Conservation (phyloP, 2,329 filamentous ascomycete species). For the Colletotrichum aenigma region DNA sequence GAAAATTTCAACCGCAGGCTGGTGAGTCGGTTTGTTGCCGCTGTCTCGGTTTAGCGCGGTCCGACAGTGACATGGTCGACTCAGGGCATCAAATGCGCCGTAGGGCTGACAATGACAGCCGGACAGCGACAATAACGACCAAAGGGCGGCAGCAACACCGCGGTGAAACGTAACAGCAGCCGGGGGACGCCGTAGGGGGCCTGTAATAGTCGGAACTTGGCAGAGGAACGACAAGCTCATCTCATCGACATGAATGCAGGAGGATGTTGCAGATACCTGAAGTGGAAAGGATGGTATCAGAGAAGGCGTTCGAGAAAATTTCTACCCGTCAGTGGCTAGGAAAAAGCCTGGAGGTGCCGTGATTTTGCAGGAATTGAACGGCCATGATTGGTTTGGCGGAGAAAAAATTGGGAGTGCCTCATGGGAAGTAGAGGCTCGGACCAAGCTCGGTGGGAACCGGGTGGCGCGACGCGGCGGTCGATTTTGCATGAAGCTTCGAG, state of each 20-base stretch:
- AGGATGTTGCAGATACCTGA: not conserved
- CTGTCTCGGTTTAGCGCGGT: not conserved
- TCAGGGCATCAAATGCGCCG: not conserved
- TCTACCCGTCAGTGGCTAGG: not conserved
- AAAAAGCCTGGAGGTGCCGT: not conserved
- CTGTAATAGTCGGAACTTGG: not conserved
- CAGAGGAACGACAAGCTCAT: not conserved
- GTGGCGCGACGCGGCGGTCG: constrained; percentile 3
- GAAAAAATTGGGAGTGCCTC: not conserved
- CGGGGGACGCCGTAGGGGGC: not conserved
- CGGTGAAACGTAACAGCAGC: not conserved
- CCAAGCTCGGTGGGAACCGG: constrained; percentile 9
- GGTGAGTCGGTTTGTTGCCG: not conserved
- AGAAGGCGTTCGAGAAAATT: constrained; percentile 6
- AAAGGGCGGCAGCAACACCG: not conserved
- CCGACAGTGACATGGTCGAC: not conserved
- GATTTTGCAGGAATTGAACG: not conserved
- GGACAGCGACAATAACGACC: not conserved
- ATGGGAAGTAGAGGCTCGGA: not conserved
- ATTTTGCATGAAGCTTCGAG: not conserved
- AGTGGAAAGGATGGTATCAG: not conserved
- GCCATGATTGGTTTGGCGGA: not conserved
- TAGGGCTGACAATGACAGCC: constrained; percentile 15
- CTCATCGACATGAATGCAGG: not conserved
- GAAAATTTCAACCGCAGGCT: not conserved